These are phyloP conservation scores for Pseudofabraea citricarpa DNA, from an alignment of 2,329 filamentous ascomycete genomes.

Conservation along the genomic window DNA sequence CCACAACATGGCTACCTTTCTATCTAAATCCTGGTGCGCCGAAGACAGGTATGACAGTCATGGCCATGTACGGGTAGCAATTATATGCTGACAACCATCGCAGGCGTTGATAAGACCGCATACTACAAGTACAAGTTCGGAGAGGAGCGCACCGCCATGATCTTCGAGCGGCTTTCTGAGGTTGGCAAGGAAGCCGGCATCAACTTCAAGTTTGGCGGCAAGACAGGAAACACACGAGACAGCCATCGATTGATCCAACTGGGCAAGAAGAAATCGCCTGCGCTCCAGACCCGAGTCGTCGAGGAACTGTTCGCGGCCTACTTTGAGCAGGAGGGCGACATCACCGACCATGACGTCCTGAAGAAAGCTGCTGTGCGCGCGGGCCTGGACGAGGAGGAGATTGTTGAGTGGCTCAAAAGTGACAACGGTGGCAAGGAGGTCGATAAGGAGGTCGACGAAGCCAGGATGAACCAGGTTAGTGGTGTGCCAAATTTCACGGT, in stretches of 20 bases:
- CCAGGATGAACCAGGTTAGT: constrained; percentile 43
- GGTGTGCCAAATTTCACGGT: constrained; percentile 76
- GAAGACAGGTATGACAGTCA: constrained; percentile 38
- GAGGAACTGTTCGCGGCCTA: constrained; percentile 60
- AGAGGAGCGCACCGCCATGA: constrained; percentile 51
- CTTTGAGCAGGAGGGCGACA: constrained; percentile 60
- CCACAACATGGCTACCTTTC: constrained; percentile 71
- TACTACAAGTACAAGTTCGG: constrained; percentile 62
- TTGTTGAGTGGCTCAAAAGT: constrained; percentile 47
- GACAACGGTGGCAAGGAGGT: constrained; percentile 46
- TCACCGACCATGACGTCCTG: constrained; percentile 52
- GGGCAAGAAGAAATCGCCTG: constrained; percentile 46
- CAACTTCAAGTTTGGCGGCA: constrained; percentile 65
- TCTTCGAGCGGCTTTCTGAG: constrained; percentile 50
- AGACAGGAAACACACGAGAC: constrained; percentile 72
- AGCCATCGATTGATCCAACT: constrained; percentile 74
- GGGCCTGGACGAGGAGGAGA: constrained; percentile 47
- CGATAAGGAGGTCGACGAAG: constrained; percentile 28
- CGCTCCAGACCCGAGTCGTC: constrained; percentile 55
- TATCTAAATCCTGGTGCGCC: constrained; percentile 69
- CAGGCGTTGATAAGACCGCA: constrained; percentile 46
- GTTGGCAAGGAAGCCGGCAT: constrained; percentile 65
- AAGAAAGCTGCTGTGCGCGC: constrained; percentile 46
- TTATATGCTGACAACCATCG: too few relatives aligned
- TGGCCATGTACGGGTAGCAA: too few relatives aligned